Conservation (phyloP, 2,329 filamentous ascomycete species). For the Juglanconis sp. region DNA sequence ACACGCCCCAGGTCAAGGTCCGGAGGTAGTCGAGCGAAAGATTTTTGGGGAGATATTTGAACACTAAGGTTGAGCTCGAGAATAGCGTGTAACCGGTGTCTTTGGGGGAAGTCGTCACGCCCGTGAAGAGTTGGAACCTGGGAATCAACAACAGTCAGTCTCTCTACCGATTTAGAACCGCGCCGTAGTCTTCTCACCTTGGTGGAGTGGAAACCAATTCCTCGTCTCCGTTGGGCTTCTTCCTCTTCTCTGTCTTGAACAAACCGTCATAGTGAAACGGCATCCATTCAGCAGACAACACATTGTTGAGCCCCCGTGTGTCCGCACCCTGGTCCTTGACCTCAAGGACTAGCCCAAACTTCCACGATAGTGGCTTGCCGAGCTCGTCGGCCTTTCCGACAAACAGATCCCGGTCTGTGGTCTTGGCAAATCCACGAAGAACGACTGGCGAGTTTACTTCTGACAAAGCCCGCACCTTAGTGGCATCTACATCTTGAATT, state of each 20-base stretch:
- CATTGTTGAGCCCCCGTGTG: slow-evolving; percentile 46
- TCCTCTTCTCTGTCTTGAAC: slow-evolving; percentile 48
- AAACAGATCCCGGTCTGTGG: slow-evolving; percentile 41
- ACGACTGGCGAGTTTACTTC: slow-evolving; percentile 52
- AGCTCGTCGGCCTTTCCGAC: slow-evolving; percentile 44
- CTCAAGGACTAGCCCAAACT: slow-evolving; percentile 49
- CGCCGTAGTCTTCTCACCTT: slow-evolving; percentile 27
- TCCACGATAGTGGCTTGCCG: slow-evolving; percentile 48
- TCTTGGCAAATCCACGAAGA: slow-evolving; percentile 49
- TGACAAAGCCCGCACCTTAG: slow-evolving; percentile 42
- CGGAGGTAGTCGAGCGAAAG: slow-evolving; percentile 35
- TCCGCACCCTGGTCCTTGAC: slow-evolving; percentile 47
- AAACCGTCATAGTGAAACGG: slow-evolving; percentile 57
- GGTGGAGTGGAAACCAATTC: slow-evolving; percentile 41
- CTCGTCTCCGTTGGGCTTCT: slow-evolving; percentile 34
- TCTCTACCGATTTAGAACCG: neutral
- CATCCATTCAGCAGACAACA: slow-evolving; percentile 52
- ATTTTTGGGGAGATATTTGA: slow-evolving; percentile 39
- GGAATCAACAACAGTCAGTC: neutral
- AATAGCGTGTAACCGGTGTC: slow-evolving; percentile 54
- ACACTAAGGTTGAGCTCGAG: slow-evolving; percentile 47
- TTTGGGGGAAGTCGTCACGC: slow-evolving; percentile 42
- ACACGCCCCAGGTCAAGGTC: slow-evolving; percentile 45
- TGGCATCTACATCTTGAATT: slow-evolving; percentile 41
- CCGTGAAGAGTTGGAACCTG: slow-evolving; percentile 52